Evolutionary conservation across 1,139 yeast genomes (phyloP).

Genomic region (Debaryomyces psychrophilus): DNA sequence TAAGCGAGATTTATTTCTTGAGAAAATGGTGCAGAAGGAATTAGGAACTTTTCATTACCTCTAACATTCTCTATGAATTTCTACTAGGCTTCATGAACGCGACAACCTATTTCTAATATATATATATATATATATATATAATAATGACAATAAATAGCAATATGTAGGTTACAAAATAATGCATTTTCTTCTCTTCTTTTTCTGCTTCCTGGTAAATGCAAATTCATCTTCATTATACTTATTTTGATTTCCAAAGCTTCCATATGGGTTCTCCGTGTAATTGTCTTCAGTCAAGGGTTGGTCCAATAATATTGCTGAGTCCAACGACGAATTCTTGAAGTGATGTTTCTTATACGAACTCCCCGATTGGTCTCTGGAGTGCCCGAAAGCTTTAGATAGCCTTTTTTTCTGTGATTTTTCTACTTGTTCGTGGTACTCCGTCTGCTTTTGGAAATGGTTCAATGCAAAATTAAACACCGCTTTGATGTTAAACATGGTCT

Average conservation of each 20-base stretch:
- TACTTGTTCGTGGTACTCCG: conserved; percentile 41
- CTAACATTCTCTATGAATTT: neutral
- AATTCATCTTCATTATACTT: conserved; percentile 46
- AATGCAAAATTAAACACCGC: conserved; percentile 66
- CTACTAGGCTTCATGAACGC: neutral
- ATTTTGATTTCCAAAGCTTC: conserved; percentile 26
- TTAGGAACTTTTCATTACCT: neutral
- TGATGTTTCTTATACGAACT: conserved; percentile 35
- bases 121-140: no score
- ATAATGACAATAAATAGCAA: conserved; percentile 1
- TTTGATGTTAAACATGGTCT: conserved; percentile 63
- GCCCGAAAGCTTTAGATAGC: conserved; percentile 38
- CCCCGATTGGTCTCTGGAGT: conserved; percentile 30
- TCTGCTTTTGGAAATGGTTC: conserved; percentile 38
- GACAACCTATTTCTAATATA: no score
- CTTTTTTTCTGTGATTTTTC: conserved; percentile 39
- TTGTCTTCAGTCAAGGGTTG: conserved; percentile 44
- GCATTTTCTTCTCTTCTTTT: conserved; percentile 37
- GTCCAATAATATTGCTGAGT: conserved; percentile 41
- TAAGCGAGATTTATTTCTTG: neutral
- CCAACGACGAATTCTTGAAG: conserved; percentile 40
- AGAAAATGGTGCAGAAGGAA: neutral
- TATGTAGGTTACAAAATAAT: conserved; percentile 30
- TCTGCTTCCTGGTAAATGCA: conserved; percentile 41
- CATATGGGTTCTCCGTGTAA: conserved; percentile 35